Base-by-base conservation (phyloP, 768 basidiomycete genomes). In the Scleroderma citrinum region DNA sequence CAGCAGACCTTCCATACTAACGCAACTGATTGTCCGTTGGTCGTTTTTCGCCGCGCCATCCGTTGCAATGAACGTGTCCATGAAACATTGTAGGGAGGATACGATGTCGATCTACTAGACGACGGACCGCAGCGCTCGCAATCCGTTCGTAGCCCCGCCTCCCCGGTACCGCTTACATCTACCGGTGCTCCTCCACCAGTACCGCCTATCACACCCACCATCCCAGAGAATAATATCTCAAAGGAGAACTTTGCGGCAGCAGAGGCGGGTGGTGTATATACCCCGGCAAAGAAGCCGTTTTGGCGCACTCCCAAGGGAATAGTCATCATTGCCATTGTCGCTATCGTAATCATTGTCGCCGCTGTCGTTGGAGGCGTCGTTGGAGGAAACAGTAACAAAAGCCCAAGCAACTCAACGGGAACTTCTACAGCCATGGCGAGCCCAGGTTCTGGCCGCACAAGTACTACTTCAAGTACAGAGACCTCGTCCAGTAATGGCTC, bases 301-400 rank as follows among this genome's bases (percentile, higher is more conserved):
- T 82, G 76, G 69, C 71, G 74, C 44, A 76, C 66, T 20, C 72
- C 57, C 26, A 74, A 69, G 16, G 77, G 77, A 7, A 64, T 72
- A 7, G 60, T 77, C 34, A 56, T 63, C 47, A 58, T 77, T 16
- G 50, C 62, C 47, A 36, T 78, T 45, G 55, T 66, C 14, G 61
- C 56, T 2, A 24, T 81, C 36, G 56, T 42, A 14, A 26, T 79
- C 24, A 51, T 80, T 44, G 46, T 83, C 37, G 81, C 65, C 1
- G 81, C 73, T 1, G 67, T 76, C 2, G 72, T 83, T 7, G 82
- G 80, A 1, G 82, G 80, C 19, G 80, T 72, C 0, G 81, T 82
- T 1, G 82, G 79, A 19, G 81, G 74, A 11, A 74, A 73, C 3
- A 61, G 65, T 59, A 63, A 11, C 66, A 70, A 51, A 57, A 62